Percentiles rank a stretch among this genome's conserved stretches.
phyloP scores from a whole-genome alignment of 2,329 filamentous ascomycete genomes.

The Fusarium graminum region DNA sequence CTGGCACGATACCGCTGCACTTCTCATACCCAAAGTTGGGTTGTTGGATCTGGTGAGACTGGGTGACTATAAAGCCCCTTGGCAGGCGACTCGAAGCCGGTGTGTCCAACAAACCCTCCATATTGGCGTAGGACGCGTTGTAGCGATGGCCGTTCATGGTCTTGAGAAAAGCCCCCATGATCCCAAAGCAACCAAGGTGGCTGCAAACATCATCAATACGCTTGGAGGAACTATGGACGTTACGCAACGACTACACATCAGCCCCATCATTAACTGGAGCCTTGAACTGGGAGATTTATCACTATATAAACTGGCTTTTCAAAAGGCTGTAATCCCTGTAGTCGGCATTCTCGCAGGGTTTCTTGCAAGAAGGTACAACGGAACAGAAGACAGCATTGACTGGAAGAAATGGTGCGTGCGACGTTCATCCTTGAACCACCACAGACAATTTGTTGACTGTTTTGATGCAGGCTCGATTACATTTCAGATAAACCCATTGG shows the following conservation, averaged over 20 bases:
- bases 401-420: slow-evolving; percentile 25
- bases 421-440: neutral
- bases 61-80: neutral
- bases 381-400: neutral
- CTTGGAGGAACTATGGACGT: neutral
- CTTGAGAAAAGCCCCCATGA: slow-evolving; percentile 7
- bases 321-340: neutral
- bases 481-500: neutral
- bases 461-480: neutral
- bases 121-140: neutral
- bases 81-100: neutral
- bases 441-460: neutral
- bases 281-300: slow-evolving; percentile 3
- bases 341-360: slow-evolving; percentile 1
- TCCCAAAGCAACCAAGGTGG: neutral
- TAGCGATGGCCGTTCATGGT: neutral
- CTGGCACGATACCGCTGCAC: slow-evolving; percentile 13
- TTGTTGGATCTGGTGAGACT: slow-evolving; percentile 3
- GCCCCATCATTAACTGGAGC: slow-evolving; percentile 14
- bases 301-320: slow-evolving; percentile 10
- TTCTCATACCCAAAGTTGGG: slow-evolving; percentile 16
- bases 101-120: neutral
- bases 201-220: slow-evolving; percentile 6
- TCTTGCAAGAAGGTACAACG: neutral
- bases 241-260: neutral